phyloP scores from a whole-genome alignment of 176 grass and related monocot genomes.

The Aegilops sharonensis region DNA sequence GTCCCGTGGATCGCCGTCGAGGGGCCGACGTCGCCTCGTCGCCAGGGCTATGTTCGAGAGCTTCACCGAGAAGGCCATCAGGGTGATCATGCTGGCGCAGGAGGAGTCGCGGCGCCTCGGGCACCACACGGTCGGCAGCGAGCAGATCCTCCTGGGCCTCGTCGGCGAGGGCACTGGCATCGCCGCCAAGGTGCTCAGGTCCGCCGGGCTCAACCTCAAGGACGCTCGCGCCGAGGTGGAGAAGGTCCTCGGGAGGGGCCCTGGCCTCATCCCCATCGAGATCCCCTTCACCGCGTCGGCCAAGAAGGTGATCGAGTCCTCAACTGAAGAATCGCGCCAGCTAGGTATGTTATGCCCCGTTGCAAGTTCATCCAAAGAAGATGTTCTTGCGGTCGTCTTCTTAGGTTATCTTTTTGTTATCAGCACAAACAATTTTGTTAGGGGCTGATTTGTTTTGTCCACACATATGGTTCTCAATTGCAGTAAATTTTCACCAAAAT shows the following conservation, averaged over 20 bases:
- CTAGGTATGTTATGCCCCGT: conserved; percentile 39
- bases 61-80: conserved; percentile 90
- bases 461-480: neutral
- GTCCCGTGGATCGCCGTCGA: too few relatives aligned
- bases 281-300: conserved; percentile 82
- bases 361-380: neutral
- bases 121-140: conserved; percentile 80
- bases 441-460: neutral
- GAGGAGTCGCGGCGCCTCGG: conserved; percentile 77
- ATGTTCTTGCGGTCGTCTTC: neutral
- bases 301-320: conserved; percentile 71
- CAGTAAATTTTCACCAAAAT: too few relatives aligned
- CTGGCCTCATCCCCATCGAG: conserved; percentile 65
- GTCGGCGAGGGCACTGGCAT: conserved; percentile 82
- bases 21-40: neutral
- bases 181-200: conserved; percentile 85
- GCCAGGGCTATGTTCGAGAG: conserved; percentile 40
- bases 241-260: conserved; percentile 87
- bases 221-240: conserved; percentile 90
- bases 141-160: conserved; percentile 90
- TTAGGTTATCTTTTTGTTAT: neutral
- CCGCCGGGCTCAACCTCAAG: conserved; percentile 93
- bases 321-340: conserved; percentile 78
- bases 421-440: neutral
- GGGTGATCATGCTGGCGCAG: conserved; percentile 94